phyloP scores from a whole-genome alignment of 1,284 basidiomycete genomes.

The Cutaneotrichosporon cavernicola region DNA sequence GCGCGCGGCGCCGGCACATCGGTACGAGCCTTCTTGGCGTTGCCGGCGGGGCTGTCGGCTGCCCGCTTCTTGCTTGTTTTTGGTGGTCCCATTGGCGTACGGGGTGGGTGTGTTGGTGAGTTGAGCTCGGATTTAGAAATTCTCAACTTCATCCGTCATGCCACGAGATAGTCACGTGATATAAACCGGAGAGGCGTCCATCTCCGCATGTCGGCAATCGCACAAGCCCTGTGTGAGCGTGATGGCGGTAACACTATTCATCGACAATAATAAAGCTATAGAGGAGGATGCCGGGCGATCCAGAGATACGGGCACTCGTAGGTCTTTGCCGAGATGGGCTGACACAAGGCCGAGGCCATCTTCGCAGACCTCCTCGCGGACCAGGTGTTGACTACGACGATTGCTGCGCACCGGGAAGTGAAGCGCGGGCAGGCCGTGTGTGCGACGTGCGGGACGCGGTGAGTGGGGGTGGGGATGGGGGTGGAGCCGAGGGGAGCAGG shows the following conservation, averaged over 20 bases:
- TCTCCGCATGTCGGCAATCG: neutral
- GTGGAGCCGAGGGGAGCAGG: no score
- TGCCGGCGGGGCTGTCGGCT: slow-evolving; percentile 19
- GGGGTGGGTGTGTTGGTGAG: slow-evolving; percentile 8
- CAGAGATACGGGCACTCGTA: slow-evolving; percentile 22
- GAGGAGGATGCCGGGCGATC: slow-evolving; percentile 9
- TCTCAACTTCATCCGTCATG: slow-evolving; percentile 4
- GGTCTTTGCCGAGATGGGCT: neutral
- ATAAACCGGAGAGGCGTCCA: neutral
- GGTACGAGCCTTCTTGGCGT: slow-evolving; percentile 23
- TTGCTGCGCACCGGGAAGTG: slow-evolving; percentile 46
- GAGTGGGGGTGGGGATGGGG: neutral
- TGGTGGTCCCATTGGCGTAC: slow-evolving; percentile 23
- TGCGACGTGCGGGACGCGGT: slow-evolving; percentile 42
- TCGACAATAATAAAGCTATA: neutral
- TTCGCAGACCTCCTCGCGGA: slow-evolving; percentile 44
- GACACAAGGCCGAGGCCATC: slow-evolving; percentile 35
- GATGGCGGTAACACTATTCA: neutral
- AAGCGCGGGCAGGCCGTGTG: slow-evolving; percentile 37
- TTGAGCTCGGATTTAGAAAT: neutral
- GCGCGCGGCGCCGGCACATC: slow-evolving; percentile 30
- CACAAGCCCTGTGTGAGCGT: neutral
- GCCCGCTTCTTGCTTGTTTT: slow-evolving; percentile 24
- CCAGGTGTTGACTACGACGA: slow-evolving; percentile 37
- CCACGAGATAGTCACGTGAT: slow-evolving; percentile 17